phyloP scores from a whole-genome alignment of 768 basidiomycete species.

The Tylopilus sp. region DNA sequence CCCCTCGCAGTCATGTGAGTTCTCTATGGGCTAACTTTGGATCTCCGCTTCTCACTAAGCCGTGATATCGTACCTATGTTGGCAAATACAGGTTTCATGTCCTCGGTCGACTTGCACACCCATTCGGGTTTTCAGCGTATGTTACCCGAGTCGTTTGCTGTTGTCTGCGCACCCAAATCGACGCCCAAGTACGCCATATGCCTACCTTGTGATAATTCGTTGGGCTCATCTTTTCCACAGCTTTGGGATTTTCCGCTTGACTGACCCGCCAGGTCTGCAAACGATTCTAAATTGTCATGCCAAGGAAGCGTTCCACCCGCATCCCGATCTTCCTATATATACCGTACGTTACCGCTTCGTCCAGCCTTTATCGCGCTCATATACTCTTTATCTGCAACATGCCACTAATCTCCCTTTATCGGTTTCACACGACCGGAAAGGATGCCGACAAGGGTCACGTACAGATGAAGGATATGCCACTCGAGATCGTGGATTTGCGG shows the following conservation, averaged over 20 bases:
- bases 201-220: background rate
- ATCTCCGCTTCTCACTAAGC: background rate
- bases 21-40: background rate
- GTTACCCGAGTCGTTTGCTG: slow-evolving; percentile 89
- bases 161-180: slow-evolving; percentile 83
- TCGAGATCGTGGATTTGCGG: slow-evolving; percentile 87
- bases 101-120: slow-evolving; percentile 89
- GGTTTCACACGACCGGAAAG: slow-evolving; percentile 32
- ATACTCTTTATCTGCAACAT: background rate
- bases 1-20: slow-evolving; percentile 81
- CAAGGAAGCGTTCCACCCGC: slow-evolving; percentile 83
- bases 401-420: background rate
- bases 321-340: slow-evolving; percentile 80
- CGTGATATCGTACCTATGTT: background rate
- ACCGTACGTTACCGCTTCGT: slow-evolving; percentile 51
- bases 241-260: slow-evolving; percentile 87
- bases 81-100: slow-evolving; percentile 74
- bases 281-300: slow-evolving; percentile 64
- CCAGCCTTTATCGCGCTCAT: background rate
- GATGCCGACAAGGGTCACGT: slow-evolving; percentile 88
- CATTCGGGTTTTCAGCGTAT: slow-evolving; percentile 87
- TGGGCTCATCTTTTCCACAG: slow-evolving; percentile 22
- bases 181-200: slow-evolving; percentile 59
- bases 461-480: slow-evolving; percentile 62
- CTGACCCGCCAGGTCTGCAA: slow-evolving; percentile 80